A percentile compares a stretch with the other conserved stretches of the same genome.
phyloP scores from a whole-genome alignment of 2,329 filamentous ascomycete species.

The Trichoderma sp. region DNA sequence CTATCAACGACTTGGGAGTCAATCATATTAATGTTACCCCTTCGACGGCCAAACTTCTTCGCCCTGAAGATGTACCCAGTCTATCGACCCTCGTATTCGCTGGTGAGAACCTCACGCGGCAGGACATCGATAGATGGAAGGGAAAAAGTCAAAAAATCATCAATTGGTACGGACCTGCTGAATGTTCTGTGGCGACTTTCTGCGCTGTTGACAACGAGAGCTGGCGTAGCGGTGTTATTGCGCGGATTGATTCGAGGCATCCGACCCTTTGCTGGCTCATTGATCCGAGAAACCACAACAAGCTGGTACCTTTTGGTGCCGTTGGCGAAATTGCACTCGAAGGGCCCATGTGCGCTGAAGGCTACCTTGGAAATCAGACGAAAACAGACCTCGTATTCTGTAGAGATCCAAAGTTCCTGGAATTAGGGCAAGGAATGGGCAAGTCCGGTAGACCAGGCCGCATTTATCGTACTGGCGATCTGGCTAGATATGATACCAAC shows the following conservation, averaged over 20 bases:
- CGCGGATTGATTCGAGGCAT: background rate
- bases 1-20: background rate
- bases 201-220: background rate
- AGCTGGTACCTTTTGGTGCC: slow-evolving; percentile 6
- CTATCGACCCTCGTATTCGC: slow-evolving; percentile 1
- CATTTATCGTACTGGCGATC: slow-evolving; percentile 16
- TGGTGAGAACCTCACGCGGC: slow-evolving; percentile 3
- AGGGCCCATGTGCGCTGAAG: background rate
- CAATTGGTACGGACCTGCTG: slow-evolving; percentile 19
- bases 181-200: background rate
- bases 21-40: slow-evolving; percentile 8
- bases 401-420: background rate
- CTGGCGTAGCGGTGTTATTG: slow-evolving; percentile 10
- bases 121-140: slow-evolving; percentile 9
- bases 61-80: background rate
- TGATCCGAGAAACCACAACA: background rate
- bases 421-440: background rate
- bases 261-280: slow-evolving; percentile 3
- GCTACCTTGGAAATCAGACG: slow-evolving; percentile 4
- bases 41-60: background rate
- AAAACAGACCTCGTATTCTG: background rate
- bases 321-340: slow-evolving; percentile 13
- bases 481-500: slow-evolving; percentile 13
- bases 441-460: background rate
- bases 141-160: background rate